phyloP scores from a whole-genome alignment of 2,329 filamentous ascomycete species.

The Sarocladium brachiariae region DNA sequence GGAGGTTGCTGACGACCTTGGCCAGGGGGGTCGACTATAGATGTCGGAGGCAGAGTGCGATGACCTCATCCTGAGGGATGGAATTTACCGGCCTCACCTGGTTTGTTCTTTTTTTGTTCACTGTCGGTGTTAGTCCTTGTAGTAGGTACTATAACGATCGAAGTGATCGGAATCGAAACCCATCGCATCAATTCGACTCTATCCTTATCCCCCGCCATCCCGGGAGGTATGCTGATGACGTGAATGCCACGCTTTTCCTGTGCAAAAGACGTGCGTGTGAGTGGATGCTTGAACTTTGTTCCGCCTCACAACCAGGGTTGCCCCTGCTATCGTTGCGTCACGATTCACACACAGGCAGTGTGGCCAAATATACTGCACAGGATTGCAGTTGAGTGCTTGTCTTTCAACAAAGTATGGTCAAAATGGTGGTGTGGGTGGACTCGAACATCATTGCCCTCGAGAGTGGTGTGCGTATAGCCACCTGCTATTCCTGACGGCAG shows the following conservation, averaged over 20 bases:
- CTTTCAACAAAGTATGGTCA: neutral
- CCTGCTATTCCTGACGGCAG: neutral
- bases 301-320: too few species aligned
- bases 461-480: neutral
- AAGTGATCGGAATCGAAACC: constrained; percentile 5
- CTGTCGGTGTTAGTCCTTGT: neutral
- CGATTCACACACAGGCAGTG: neutral
- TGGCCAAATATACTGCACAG: neutral
- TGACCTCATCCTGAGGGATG: constrained; percentile 1
- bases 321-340: neutral
- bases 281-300: too few species aligned
- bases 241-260: neutral
- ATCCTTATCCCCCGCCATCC: constrained; percentile 2
- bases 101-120: too few species aligned
- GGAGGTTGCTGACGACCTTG: neutral
- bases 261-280: neutral
- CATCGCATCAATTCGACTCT: neutral
- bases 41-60: neutral
- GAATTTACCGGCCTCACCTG: neutral
- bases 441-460: neutral
- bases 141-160: too few species aligned
- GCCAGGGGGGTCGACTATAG: neutral
- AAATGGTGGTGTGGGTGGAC: neutral
- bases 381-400: neutral
- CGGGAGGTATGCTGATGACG: neutral